Conservation (phyloP, 108 stramenopile genomes). For the Craspedostauros australis region DNA sequence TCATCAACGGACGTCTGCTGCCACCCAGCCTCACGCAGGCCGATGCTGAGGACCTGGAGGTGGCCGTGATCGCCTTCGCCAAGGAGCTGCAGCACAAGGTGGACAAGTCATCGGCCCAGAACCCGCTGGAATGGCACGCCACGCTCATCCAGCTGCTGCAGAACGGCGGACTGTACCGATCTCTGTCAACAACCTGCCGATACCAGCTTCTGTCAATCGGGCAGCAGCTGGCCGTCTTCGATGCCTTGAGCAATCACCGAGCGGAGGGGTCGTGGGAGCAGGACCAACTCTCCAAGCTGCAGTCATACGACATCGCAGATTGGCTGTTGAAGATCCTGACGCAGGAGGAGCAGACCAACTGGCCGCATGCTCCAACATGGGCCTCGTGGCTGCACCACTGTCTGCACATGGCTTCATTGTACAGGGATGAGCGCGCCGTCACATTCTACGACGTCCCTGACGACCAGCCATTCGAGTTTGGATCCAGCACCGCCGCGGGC, state of each 20-base stretch:
- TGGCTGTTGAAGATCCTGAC: slow-evolving; percentile 18
- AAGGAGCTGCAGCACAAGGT: slow-evolving; percentile 36
- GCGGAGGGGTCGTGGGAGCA: neutral
- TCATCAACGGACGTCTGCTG: too few relatives aligned
- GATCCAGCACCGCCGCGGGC: too few relatives aligned
- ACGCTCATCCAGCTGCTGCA: slow-evolving; percentile 20
- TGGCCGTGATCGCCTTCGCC: slow-evolving; percentile 20
- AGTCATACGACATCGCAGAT: slow-evolving; percentile 17
- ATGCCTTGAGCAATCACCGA: neutral
- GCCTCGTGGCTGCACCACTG: slow-evolving; percentile 4
- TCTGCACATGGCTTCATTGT: slow-evolving; percentile 4
- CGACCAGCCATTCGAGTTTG: slow-evolving; percentile 7
- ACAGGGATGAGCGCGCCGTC: slow-evolving; percentile 13
- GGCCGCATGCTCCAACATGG: slow-evolving; percentile 5
- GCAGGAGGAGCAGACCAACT: neutral
- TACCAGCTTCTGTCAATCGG: slow-evolving; percentile 36
- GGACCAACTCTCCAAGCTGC: slow-evolving; percentile 1
- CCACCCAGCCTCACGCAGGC: slow-evolving; percentile 30
- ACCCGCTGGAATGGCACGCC: slow-evolving; percentile 39
- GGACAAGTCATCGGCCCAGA: slow-evolving; percentile 16
- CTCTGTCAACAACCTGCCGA: slow-evolving; percentile 9
- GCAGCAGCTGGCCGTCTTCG: slow-evolving; percentile 37
- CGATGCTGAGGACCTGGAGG: slow-evolving; percentile 16
- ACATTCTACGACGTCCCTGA: slow-evolving; percentile 18
- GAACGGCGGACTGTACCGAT: slow-evolving; percentile 28